Conservation (phyloP, 495 filamentous ascomycete genomes). For the Daldinia caldariorum region DNA sequence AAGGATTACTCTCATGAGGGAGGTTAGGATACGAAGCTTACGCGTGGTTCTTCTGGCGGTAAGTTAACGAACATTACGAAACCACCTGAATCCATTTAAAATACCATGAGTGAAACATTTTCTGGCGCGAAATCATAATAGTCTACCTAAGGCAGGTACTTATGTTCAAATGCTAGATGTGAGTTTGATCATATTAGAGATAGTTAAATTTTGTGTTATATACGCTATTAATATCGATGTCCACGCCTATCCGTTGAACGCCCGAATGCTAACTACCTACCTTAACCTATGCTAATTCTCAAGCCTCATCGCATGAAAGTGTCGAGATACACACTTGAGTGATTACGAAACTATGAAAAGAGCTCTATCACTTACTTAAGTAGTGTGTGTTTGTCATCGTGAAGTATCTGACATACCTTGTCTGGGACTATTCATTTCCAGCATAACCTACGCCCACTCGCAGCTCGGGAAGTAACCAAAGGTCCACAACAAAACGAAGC, state of each 20-base stretch:
- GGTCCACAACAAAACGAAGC: not conserved
- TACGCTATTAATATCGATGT: conserved; percentile 1
- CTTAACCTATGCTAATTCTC: not conserved
- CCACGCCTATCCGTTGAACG: conserved; percentile 22
- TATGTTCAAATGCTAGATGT: conserved; percentile 23
- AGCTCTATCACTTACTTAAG: not conserved
- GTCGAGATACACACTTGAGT: conserved; percentile 19
- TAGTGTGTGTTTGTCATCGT: not conserved
- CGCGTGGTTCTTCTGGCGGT: conserved; percentile 29
- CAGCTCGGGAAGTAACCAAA: not conserved
- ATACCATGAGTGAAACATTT: not conserved
- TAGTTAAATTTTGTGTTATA: not conserved
- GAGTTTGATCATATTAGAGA: not conserved
- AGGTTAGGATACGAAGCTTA: conserved; percentile 41
- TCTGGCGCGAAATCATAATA: too few species aligned
- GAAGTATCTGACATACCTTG: too few species aligned
- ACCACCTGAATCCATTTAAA: conserved; percentile 46
- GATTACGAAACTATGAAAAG: conserved; percentile 18
- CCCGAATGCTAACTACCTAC: not conserved
- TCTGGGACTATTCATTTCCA: not conserved
- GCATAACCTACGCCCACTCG: not conserved
- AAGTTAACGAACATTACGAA: conserved; percentile 54
- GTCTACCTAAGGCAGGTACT: not conserved
- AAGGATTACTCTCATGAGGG: conserved; percentile 63
- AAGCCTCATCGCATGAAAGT: conserved; percentile 16